Evolutionary conservation across 2,329 filamentous ascomycete genomes (phyloP).

Genomic region (Diplocarpon mali): DNA sequence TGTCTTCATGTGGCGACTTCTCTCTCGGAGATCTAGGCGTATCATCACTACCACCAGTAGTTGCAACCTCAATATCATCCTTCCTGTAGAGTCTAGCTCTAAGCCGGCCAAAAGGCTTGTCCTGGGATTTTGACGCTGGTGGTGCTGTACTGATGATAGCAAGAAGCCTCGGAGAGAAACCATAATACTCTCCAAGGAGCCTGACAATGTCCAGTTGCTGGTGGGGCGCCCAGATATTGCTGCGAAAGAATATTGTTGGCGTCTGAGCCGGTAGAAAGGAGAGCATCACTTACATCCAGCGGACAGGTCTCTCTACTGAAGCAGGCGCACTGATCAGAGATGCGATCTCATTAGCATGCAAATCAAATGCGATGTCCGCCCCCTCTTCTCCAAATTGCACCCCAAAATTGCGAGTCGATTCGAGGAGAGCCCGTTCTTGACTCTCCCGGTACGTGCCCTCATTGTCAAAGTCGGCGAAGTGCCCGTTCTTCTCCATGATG

Average conservation of each 20-base stretch:
- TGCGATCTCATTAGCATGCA: constrained; percentile 34
- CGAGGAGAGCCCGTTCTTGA: constrained; percentile 31
- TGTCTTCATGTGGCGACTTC: constrained; percentile 1
- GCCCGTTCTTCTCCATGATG: constrained; percentile 13
- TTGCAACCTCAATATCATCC: constrained; percentile 19
- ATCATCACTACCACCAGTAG: constrained; percentile 9
- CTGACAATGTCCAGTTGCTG: constrained; percentile 43
- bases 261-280: background rate
- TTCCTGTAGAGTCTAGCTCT: constrained; percentile 9
- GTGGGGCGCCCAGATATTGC: constrained; percentile 61
- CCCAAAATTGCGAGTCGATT: constrained; percentile 45
- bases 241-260: constrained; percentile 23
- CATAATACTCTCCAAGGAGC: constrained; percentile 48
- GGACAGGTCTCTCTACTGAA: constrained; percentile 37
- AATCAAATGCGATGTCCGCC: constrained; percentile 45
- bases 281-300: constrained; percentile 53
- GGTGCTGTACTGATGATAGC: constrained; percentile 53
- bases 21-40: background rate
- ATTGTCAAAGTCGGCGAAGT: constrained; percentile 39
- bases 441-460: constrained; percentile 34
- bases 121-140: constrained; percentile 15
- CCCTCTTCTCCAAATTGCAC: constrained; percentile 49
- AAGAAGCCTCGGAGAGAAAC: constrained; percentile 55
- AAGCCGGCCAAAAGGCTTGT: constrained; percentile 10
- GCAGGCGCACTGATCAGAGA: constrained; percentile 28